Evolutionary conservation across 345 rosid genomes (phyloP).

Genomic region (Sonneratia alba): DNA sequence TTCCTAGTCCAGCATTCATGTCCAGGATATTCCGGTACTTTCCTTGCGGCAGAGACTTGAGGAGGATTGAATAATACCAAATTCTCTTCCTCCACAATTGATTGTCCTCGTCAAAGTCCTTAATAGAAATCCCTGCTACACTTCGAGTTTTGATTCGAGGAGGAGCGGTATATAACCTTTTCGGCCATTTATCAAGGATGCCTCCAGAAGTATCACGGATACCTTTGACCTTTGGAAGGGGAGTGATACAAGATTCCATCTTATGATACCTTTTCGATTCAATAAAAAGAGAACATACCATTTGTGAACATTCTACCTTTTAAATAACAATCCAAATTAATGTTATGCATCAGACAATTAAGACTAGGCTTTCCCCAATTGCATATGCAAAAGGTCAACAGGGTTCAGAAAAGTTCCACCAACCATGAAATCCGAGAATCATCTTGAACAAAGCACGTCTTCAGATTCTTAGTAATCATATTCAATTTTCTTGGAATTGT

Average conservation of each 20-base stretch:
- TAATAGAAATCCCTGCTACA: constrained; percentile 22
- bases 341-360: no score
- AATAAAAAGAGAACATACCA: not conserved
- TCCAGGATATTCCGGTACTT: constrained; percentile 56
- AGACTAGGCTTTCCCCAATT: not conserved
- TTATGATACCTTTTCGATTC: constrained; percentile 28
- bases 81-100: constrained; percentile 38
- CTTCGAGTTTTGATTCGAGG: constrained; percentile 22
- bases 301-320: not conserved
- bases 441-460: not conserved
- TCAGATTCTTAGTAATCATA: not conserved
- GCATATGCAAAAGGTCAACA: not conserved
- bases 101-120: constrained; percentile 28
- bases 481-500: not conserved
- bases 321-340: no score
- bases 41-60: constrained; percentile 28
- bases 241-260: constrained; percentile 56
- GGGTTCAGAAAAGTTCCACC: not conserved
- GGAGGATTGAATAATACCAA: constrained; percentile 28
- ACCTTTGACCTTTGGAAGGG: constrained; percentile 25
- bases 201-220: constrained; percentile 27
- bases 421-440: not conserved
- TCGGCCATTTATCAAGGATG: constrained; percentile 34
- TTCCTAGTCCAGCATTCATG: constrained; percentile 66
- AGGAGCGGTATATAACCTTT: constrained; percentile 36